Base-by-base conservation (phyloP, 495 filamentous ascomycete genomes). In the Penicillium simplicissimum region DNA sequence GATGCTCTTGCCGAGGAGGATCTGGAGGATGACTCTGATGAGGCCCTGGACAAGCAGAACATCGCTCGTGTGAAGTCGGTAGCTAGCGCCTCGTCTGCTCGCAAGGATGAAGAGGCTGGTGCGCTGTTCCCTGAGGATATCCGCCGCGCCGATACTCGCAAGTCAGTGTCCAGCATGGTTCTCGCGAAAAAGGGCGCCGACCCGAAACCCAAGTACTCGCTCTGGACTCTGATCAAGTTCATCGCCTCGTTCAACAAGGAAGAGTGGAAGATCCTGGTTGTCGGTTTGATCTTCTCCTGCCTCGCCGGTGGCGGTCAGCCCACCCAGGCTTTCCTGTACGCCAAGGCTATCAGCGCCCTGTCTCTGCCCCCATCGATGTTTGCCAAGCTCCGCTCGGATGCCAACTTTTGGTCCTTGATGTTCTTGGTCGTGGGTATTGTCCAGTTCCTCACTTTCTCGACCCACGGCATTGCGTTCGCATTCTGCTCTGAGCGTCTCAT, bases 351-450 rank as follows among this genome's bases (percentile, higher is more conserved):
- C 73, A 84, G 72, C 31, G 78, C 90, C 1, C 75, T 93, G 13
- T 84, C 87, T 1, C 71, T 80, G 5, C 85, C 82, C 13, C 65
- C 67, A 14, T 59, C 42, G 5, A 37, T 76, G 67, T 84, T 74
- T 60, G 80, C 38, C 43, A 71, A 81, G 61, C 72, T 96, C 38
- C 82, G 88, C 52, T 79, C 82, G 3, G 85, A 90, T 43, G 86
- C 86, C 43, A 86, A 95, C 63, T 98, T 97, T 74, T 98, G 95
- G 94, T 86, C 85, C 37, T 72, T 87, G 59, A 97, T 98, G 93
- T 98, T 95, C 72, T 83, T 98, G 23, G 92, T 97, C 84, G 84
- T 97, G n/a, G 95, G 90, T 15, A 71, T 96, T 48, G 82, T 87
- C 33, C 85, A 90, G 68, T 86, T 96, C 60, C 69, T 94, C 53